Percentiles rank a stretch among this genome's conserved stretches.
phyloP scores from a whole-genome alignment of 805 yeast genomes.

The Candida ascalaphidarum region DNA sequence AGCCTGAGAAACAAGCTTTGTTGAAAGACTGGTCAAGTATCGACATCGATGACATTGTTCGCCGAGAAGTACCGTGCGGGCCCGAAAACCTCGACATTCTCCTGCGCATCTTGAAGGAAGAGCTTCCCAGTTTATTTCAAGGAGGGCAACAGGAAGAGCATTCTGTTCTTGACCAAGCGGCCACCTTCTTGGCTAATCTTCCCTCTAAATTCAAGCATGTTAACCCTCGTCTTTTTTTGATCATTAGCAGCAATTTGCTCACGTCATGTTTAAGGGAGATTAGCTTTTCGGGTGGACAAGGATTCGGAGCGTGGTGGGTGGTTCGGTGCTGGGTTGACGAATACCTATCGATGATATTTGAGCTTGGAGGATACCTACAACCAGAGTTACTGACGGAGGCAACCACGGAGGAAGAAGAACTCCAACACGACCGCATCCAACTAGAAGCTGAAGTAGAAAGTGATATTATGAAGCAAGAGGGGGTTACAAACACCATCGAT shows the following conservation, averaged over 20 bases:
- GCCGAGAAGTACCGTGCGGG: constrained; percentile 46
- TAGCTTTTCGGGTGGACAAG: constrained; percentile 46
- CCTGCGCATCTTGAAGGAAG: constrained; percentile 23
- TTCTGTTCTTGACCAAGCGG: constrained; percentile 15
- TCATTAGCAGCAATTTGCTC: constrained; percentile 44
- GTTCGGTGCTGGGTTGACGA: constrained; percentile 72
- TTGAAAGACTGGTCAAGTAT: constrained; percentile 50
- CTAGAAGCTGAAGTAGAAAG: no score
- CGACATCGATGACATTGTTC: constrained; percentile 35
- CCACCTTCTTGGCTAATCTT: constrained; percentile 25
- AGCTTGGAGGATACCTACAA: constrained; percentile 46
- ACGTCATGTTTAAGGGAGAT: constrained; percentile 57
- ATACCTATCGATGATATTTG: constrained; percentile 59
- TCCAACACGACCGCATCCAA: no score
- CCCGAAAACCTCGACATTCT: constrained; percentile 19
- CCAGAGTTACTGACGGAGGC: constrained; percentile 20
- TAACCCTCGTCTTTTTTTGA: constrained; percentile 47
- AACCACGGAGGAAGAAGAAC: no score
- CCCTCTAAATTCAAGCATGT: constrained; percentile 41
- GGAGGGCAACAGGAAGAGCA: constrained; percentile 1
- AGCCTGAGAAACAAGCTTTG: constrained; percentile 42
- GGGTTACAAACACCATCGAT: no score
- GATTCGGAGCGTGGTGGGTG: constrained; percentile 72
- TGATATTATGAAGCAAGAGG: no score
- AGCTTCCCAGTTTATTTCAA: constrained; percentile 21